Base-by-base conservation (phyloP, 1,284 basidiomycete genomes). In the Irpex lacteus region DNA sequence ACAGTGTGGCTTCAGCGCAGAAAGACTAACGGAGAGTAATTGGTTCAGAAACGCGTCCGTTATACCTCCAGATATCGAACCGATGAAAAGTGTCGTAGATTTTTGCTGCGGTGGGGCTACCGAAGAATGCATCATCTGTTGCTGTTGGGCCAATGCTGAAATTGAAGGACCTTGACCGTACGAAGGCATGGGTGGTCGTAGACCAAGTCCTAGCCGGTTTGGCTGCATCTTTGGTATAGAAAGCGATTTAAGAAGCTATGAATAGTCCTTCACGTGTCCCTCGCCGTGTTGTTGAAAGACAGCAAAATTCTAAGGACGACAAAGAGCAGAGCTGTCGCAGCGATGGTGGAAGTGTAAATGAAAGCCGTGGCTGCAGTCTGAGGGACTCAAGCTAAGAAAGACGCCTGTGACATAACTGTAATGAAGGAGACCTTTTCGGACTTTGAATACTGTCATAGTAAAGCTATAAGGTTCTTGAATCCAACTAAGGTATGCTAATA, bases 51-150 rank as follows among this genome's bases (percentile, higher is more conserved):
- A 93, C 0, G 74, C 69, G 73, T 98, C 95, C 0, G 88, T 89
- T 66, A 98, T 94, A 3, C 96, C 96, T 26, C 94, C 92, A 1
- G 95, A 94, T 75, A 98, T 98, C 67, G 93, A 93, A n/a, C 96
- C 96, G 19, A 98, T 90, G 71, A 98, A 98, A 11, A 97, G 81
- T 0, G 88, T 90, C 1, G 85, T 83, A 61, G 82, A 77, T 68
- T 85, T 88, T 15, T 80, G 78, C 73, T 84, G 85, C 6, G 86
- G 86, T 3, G 85, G 84, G 49, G 83, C 79, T 53, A 38, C n/a
- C 72, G 85, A 90, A 73, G 83, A 84, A n/a, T 81, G 76, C 62
- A 76, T 74, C 76, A 81, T 78, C 77, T 92, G 89, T 69, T 90
- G 88, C 82, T 91, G 89, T 81, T 90, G 87, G 82, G 91, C 90